phyloP scores from a whole-genome alignment of 352 stramenopile species.

The Peronospora destructor region DNA sequence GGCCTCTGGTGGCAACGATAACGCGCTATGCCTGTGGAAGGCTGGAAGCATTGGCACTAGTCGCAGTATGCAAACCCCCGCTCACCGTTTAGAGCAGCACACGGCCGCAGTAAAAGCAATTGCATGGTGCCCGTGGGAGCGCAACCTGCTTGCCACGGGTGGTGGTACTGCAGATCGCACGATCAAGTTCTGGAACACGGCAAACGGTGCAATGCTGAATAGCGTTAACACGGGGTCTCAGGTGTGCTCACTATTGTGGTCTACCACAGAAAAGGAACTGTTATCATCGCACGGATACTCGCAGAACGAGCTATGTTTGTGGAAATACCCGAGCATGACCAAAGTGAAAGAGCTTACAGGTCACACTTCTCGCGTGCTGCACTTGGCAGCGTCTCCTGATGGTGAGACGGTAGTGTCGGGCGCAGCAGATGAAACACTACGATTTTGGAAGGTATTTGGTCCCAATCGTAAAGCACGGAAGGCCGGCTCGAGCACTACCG shows the following conservation, averaged over 20 bases:
- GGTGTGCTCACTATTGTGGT: constrained; percentile 95
- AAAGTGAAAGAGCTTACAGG: constrained; percentile 96
- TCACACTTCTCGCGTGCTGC: constrained; percentile 94
- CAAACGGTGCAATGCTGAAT: constrained; percentile 91
- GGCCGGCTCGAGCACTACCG: constrained; percentile 37
- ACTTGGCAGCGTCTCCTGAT: constrained; percentile 95
- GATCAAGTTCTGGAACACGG: constrained; percentile 99
- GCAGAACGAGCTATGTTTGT: constrained; percentile 96
- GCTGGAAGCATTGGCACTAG: constrained; percentile 79
- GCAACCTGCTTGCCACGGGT: constrained; percentile 94
- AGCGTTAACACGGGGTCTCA: constrained; percentile 97
- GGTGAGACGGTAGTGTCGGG: constrained; percentile 95
- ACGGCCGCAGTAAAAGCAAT: constrained; percentile 97
- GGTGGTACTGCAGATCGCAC: constrained; percentile 96
- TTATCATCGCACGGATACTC: constrained; percentile 96
- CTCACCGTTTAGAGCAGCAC: constrained; percentile 92
- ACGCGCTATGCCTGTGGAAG: constrained; percentile 94
- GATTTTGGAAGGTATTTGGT: constrained; percentile 99
- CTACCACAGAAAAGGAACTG: constrained; percentile 90
- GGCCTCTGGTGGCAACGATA: constrained; percentile 97
- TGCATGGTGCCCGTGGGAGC: constrained; percentile 97
- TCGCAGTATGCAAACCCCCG: constrained; percentile 44
- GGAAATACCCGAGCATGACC: constrained; percentile 98
- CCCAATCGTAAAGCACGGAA: constrained; percentile 72
- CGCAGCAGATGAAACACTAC: constrained; percentile 96